Conservation (phyloP, 1,284 basidiomycete genomes). For the Cutaneotrichosporon cyanovorans region DNA sequence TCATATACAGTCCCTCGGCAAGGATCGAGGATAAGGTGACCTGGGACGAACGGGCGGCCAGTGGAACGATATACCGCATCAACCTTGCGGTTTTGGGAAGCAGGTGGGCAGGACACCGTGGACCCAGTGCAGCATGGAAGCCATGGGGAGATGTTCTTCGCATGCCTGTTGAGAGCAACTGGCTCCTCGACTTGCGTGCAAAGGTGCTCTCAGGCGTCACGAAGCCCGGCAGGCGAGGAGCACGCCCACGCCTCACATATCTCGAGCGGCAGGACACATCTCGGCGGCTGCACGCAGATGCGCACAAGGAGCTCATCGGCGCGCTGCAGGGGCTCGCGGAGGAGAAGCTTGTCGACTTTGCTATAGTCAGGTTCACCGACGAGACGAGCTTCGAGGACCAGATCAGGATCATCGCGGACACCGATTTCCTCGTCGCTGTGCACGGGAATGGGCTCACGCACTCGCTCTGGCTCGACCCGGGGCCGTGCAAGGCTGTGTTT, state of each 20-base stretch:
- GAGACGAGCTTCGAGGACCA: conserved; percentile 7
- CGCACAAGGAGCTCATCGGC: conserved; percentile 26
- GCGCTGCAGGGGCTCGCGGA: conserved; percentile 43
- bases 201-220: conserved; percentile 11
- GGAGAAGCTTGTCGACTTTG: conserved; percentile 7
- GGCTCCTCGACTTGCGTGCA: conserved; percentile 23
- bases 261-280: conserved; percentile 52
- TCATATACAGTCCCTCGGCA: conserved; percentile 16
- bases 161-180: conserved; percentile 22
- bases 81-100: conserved; percentile 18
- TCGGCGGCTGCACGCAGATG: conserved; percentile 42
- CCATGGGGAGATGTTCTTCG: conserved; percentile 30
- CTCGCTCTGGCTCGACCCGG: conserved; percentile 66
- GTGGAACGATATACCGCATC: conserved; percentile 18
- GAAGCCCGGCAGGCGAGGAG: background rate
- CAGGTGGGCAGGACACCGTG: conserved; percentile 21
- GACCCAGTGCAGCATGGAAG: conserved; percentile 21
- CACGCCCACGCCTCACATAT: conserved; percentile 8
- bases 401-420: conserved; percentile 7
- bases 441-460: conserved; percentile 72
- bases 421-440: conserved; percentile 43
- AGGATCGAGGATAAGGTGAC: conserved; percentile 12
- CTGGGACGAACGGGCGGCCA: conserved; percentile 19
- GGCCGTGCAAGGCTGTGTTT: conserved; percentile 55
- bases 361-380: conserved; percentile 6